Conservation (phyloP, 2,329 filamentous ascomycete species). For the Cladorrhinum sp. region DNA sequence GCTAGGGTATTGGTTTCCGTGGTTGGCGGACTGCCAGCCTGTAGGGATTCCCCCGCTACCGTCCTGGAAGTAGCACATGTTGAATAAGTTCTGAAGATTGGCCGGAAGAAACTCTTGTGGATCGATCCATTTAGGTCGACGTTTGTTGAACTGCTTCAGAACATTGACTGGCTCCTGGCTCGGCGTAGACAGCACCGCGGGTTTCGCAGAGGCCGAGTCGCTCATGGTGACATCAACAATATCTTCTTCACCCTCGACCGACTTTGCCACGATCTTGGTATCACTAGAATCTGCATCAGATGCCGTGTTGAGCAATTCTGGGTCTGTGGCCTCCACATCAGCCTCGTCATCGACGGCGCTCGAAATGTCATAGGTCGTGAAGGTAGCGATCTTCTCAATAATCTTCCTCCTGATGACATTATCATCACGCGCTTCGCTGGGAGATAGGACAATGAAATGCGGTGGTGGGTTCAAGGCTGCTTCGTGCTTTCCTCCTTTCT, state of each 20-base stretch:
- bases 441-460: conserved; percentile 72
- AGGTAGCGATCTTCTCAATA: conserved; percentile 68
- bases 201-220: conserved; percentile 47
- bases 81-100: conserved; percentile 69
- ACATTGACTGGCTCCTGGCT: conserved; percentile 30
- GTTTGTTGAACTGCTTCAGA: conserved; percentile 47
- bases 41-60: conserved; percentile 56
- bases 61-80: conserved; percentile 63
- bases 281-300: conserved; percentile 67
- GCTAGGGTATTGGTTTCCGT: conserved; percentile 56
- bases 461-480: conserved; percentile 41
- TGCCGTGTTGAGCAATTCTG: conserved; percentile 64
- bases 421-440: conserved; percentile 64
- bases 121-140: conserved; percentile 52
- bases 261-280: conserved; percentile 69
- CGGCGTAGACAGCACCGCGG: conserved; percentile 17
- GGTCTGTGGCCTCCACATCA: conserved; percentile 54
- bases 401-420: conserved; percentile 78
- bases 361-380: conserved; percentile 55
- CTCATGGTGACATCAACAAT: conserved; percentile 89
- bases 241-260: conserved; percentile 84
- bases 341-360: conserved; percentile 53
- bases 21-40: conserved; percentile 64
- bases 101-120: conserved; percentile 58
- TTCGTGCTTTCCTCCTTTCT: conserved; percentile 14